Evolutionary conservation across 257 asterid species (phyloP).

Genomic region (Nicotiana otophora): DNA sequence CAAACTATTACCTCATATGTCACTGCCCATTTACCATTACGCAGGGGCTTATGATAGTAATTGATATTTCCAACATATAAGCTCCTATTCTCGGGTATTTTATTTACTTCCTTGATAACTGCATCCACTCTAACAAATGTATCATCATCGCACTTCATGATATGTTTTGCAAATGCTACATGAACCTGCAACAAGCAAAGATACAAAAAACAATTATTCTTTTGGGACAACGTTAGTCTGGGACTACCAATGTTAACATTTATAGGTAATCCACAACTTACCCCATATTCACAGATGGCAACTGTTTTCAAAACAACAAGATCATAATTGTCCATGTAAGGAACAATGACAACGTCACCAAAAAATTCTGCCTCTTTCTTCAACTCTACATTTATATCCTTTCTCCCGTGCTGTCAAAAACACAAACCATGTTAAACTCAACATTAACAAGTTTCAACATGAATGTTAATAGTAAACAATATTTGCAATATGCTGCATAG

Average conservation of each 20-base stretch:
- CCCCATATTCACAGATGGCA: slow-evolving; percentile 94
- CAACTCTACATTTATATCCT: slow-evolving; percentile 69
- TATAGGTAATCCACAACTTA: slow-evolving; percentile 21
- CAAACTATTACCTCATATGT: slow-evolving; percentile 55
- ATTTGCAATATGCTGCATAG: background rate
- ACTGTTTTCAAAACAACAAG: slow-evolving; percentile 93
- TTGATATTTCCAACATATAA: slow-evolving; percentile 82
- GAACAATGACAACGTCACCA: slow-evolving; percentile 85
- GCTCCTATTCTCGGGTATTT: slow-evolving; percentile 51
- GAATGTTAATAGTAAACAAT: background rate
- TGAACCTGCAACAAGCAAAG: slow-evolving; percentile 44
- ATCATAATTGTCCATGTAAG: slow-evolving; percentile 90
- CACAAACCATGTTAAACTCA: background rate
- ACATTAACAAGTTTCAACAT: background rate
- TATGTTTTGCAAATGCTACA: slow-evolving; percentile 58
- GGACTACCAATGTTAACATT: background rate
- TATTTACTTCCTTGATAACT: slow-evolving; percentile 60
- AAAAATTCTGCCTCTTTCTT: slow-evolving; percentile 90
- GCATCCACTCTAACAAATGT: slow-evolving; percentile 89
- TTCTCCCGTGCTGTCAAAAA: slow-evolving; percentile 60
- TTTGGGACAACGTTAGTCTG: background rate
- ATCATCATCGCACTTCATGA: slow-evolving; percentile 95
- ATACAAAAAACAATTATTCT: background rate
- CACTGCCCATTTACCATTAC: slow-evolving; percentile 98
- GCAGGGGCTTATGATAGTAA: slow-evolving; percentile 80